Evolutionary conservation across 208 protist species (phyloP).

Genomic region (Wallacemonas sp.): DNA sequence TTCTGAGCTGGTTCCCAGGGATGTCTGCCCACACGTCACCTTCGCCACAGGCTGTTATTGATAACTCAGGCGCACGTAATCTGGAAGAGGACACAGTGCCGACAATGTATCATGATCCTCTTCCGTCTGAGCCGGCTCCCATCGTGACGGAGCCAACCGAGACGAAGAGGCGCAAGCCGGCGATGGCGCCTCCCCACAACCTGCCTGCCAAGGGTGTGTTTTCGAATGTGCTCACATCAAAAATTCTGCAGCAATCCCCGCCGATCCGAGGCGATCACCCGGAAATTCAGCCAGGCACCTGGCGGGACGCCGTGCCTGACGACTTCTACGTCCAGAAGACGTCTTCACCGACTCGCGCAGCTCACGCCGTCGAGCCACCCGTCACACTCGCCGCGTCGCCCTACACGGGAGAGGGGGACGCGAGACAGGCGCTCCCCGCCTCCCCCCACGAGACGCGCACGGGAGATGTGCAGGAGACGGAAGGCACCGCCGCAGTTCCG

Average conservation of each 20-base stretch:
- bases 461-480: too few relatives aligned
- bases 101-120: slow-evolving; percentile 11
- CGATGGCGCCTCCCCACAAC: not conserved
- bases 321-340: slow-evolving; percentile 1
- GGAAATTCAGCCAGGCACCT: slow-evolving; percentile 10
- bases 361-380: not conserved
- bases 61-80: not conserved
- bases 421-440: too few relatives aligned
- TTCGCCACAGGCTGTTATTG: slow-evolving; percentile 1
- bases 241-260: slow-evolving; percentile 20
- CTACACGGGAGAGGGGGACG: not conserved
- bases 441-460: too few relatives aligned
- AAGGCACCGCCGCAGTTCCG: too few relatives aligned
- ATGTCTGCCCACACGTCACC: too few relatives aligned
- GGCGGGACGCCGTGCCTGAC: slow-evolving; percentile 5
- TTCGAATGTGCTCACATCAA: slow-evolving; percentile 24
- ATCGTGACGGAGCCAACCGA: slow-evolving; percentile 5
- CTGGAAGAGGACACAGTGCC: not conserved
- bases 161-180: slow-evolving; percentile 17
- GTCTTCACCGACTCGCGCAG: not conserved
- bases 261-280: not conserved
- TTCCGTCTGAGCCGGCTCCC: not conserved
- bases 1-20: too few relatives aligned
- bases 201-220: slow-evolving; percentile 28
- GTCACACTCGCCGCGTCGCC: not conserved